Percentiles rank a stretch among this genome's conserved stretches.
phyloP scores from a whole-genome alignment of 345 rosid species.

The Hirschfeldia incana region DNA sequence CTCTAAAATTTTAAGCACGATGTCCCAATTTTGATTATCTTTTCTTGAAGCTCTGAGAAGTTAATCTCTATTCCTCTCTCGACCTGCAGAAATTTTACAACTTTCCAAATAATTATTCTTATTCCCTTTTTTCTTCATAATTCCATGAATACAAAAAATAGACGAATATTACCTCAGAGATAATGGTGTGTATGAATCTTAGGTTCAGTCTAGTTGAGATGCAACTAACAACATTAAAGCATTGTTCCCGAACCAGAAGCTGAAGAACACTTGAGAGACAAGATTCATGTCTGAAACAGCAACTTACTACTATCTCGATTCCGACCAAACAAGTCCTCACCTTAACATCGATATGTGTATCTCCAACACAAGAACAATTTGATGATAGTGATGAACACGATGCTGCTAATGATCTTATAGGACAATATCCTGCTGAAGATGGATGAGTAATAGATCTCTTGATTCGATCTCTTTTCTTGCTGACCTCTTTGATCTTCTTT shows the following conservation, averaged over 20 bases:
- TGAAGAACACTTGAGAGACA: slow-evolving; percentile 33
- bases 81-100: slow-evolving; percentile 13
- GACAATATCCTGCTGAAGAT: not conserved
- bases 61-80: slow-evolving; percentile 17
- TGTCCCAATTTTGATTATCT: slow-evolving; percentile 13
- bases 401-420: slow-evolving; percentile 11
- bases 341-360: slow-evolving; percentile 17
- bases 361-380: slow-evolving; percentile 33
- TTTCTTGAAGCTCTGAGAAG: slow-evolving; percentile 18
- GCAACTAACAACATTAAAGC: slow-evolving; percentile 31
- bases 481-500: slow-evolving; percentile 23
- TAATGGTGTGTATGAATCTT: slow-evolving; percentile 32
- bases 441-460: slow-evolving; percentile 17
- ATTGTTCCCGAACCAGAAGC: slow-evolving; percentile 24
- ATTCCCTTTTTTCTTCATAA: not conserved
- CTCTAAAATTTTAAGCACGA: not conserved
- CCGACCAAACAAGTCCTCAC: slow-evolving; percentile 29
- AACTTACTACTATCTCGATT: slow-evolving; percentile 28
- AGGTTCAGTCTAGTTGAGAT: slow-evolving; percentile 5
- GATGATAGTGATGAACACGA: not conserved
- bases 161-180: slow-evolving; percentile 18
- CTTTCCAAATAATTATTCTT: not conserved
- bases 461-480: slow-evolving; percentile 22
- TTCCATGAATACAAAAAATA: no score
- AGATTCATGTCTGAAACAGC: slow-evolving; percentile 19